Percentiles rank a stretch among this genome's conserved stretches.
Conservation (phyloP, 768 basidiomycete genomes). For the Rubroboletus satanas region DNA sequence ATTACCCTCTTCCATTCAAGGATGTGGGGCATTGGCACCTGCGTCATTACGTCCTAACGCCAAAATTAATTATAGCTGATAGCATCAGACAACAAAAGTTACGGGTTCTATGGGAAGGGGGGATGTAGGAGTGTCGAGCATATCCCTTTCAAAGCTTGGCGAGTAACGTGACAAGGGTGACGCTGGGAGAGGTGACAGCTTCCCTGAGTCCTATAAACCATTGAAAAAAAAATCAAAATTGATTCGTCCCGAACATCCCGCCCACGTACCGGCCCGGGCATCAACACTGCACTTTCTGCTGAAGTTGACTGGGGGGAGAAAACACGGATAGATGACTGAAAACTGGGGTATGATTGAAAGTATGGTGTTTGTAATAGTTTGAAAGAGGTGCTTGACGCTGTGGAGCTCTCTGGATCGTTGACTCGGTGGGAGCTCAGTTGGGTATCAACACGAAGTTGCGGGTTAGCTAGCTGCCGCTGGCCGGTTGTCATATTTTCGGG, state of each 20-base stretch:
- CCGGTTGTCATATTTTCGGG: background rate
- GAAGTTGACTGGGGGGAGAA: conserved; percentile 12
- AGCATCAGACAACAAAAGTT: background rate
- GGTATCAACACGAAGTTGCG: conserved; percentile 21
- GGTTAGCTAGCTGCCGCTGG: conserved; percentile 8
- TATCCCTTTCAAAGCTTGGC: background rate
- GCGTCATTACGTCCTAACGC: conserved; percentile 21
- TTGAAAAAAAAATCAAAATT: background rate
- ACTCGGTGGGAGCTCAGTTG: conserved; percentile 3
- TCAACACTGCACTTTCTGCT: background rate
- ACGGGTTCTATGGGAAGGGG: conserved; percentile 9
- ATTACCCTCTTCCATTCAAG: conserved; percentile 23
- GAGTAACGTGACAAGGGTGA: conserved; percentile 14
- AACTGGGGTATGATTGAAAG: background rate
- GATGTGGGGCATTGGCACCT: conserved; percentile 24
- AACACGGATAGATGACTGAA: conserved; percentile 2
- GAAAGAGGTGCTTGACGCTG: conserved; percentile 13
- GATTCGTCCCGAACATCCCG: background rate
- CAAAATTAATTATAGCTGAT: background rate
- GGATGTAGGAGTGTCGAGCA: background rate
- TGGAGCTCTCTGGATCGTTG: conserved; percentile 15
- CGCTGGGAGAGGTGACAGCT: conserved; percentile 2
- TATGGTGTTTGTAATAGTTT: conserved; percentile 10
- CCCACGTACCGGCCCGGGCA: conserved; percentile 7
- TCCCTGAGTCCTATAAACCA: conserved; percentile 11